Conservation (phyloP, 352 stramenopile species). For the Globisporangium lucens region DNA sequence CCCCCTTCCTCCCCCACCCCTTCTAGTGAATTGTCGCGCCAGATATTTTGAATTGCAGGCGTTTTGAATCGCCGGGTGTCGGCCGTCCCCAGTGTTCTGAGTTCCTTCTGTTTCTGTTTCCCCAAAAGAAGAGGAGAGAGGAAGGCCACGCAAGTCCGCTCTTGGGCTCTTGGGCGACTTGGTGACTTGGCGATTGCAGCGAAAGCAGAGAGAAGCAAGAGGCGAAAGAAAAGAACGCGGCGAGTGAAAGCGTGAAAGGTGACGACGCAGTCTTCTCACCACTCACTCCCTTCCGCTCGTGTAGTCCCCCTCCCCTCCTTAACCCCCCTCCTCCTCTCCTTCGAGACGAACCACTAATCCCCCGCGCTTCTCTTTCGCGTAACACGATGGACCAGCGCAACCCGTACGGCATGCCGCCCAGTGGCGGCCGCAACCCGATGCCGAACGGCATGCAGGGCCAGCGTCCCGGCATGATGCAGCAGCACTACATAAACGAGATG, state of each 20-base stretch:
- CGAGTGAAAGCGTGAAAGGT: neutral
- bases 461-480: conserved; percentile 41
- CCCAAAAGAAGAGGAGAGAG: neutral
- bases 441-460: conserved; percentile 40
- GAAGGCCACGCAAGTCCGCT: neutral
- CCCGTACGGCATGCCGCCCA: conserved; percentile 51
- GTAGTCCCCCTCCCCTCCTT: neutral
- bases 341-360: neutral
- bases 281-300: neutral
- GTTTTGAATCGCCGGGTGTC: neutral
- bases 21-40: neutral
- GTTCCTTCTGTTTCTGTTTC: conserved; percentile 4
- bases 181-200: conserved; percentile 12
- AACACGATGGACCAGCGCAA: conserved; percentile 58
- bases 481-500: conserved; percentile 78
- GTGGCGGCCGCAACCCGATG: conserved; percentile 29
- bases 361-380: neutral
- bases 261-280: neutral
- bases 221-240: neutral
- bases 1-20: neutral
- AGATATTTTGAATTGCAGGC: neutral
- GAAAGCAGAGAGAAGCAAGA: neutral
- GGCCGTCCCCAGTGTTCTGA: neutral
- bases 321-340: neutral
- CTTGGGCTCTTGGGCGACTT: neutral